Base-by-base conservation (phyloP, 176 grass and related monocot genomes). In the Zoysia pacifica region DNA sequence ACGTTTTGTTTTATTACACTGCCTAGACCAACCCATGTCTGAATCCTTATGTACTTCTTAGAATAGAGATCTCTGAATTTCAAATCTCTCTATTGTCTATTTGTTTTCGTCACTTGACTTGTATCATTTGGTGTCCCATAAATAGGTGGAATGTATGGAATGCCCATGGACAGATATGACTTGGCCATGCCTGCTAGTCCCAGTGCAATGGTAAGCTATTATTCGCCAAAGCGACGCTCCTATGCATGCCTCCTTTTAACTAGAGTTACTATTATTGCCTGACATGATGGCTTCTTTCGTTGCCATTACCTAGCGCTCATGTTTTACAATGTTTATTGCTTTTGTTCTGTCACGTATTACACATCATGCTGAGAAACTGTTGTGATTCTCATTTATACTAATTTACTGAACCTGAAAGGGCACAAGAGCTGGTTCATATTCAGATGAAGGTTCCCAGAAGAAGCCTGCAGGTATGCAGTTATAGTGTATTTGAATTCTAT, bases 101-200 rank as follows among this genome's bases (percentile, higher is more conserved):
- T 19, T 20, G 18, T 62, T 46, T 62, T 79, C 35, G 37, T 56
- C 37, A 72, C 2, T 19, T 48, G 65, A 4, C 13, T 72, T 62
- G 39, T 36, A 43, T 59, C 35, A 54, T 62, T 84, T 72, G 28
- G 79, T 87, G 40, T 55, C 40, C 70, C 75, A 12, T 72, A 73
- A 46, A 81, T 71, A 97, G 93, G 93, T 86, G 87, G 88, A 77
- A 88, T 93, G 85, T 97, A 97, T 61, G 88, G 93, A 62, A 86
- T 93, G 76, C 82, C 88, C 11, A 86, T 93, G 77, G 93, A 97
- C 28, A 83, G 90, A 78, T 97, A 97, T 77, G 69, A 85, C 59
- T 75, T 93, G 65, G 75, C 82, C 73, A 73, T 93, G 77, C 88
- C 65, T 58, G 59, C 75, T 70, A 68, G 79, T 72, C 87, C 89